Evolutionary conservation across 108 stramenopile species (phyloP).

Genomic region (Epithemia pelagica): DNA sequence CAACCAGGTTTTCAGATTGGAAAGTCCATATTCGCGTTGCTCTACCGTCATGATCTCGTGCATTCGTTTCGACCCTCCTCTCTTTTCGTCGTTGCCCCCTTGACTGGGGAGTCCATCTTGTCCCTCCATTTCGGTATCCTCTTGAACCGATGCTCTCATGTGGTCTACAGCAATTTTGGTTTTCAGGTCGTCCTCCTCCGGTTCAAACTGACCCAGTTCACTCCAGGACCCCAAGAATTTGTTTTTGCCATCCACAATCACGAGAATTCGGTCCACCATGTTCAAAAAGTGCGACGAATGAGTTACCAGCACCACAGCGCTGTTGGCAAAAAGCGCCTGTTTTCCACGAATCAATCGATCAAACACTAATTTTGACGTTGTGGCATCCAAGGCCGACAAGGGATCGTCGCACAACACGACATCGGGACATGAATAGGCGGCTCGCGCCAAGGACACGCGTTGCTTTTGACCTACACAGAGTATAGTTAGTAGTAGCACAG

Average conservation of each 20-base stretch:
- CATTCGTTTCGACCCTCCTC: slow-evolving; percentile 8
- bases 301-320: slow-evolving; percentile 81
- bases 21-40: slow-evolving; percentile 67
- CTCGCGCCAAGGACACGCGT: slow-evolving; percentile 66
- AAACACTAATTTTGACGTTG: slow-evolving; percentile 74
- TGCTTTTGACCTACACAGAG: slow-evolving; percentile 66
- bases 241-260: slow-evolving; percentile 61
- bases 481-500: not conserved
- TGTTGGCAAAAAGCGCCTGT: slow-evolving; percentile 31
- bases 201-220: slow-evolving; percentile 38
- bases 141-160: slow-evolving; percentile 67
- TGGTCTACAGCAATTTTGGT: slow-evolving; percentile 59
- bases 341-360: slow-evolving; percentile 51
- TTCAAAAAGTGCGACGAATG: slow-evolving; percentile 82
- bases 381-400: slow-evolving; percentile 86
- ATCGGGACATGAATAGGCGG: slow-evolving; percentile 76
- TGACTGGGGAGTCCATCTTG: slow-evolving; percentile 9
- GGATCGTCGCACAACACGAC: slow-evolving; percentile 87
- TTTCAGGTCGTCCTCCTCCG: slow-evolving; percentile 28
- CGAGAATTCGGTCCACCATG: slow-evolving; percentile 60
- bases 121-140: slow-evolving; percentile 26
- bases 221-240: slow-evolving; percentile 68
- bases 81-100: not conserved
- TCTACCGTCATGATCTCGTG: slow-evolving; percentile 62
- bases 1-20: slow-evolving; percentile 56